A percentile compares a stretch with the other conserved stretches of the same genome.
These are phyloP conservation scores for Luzula sylvatica DNA, from an alignment of 176 grass and related monocot species.

Conservation along the genomic window DNA sequence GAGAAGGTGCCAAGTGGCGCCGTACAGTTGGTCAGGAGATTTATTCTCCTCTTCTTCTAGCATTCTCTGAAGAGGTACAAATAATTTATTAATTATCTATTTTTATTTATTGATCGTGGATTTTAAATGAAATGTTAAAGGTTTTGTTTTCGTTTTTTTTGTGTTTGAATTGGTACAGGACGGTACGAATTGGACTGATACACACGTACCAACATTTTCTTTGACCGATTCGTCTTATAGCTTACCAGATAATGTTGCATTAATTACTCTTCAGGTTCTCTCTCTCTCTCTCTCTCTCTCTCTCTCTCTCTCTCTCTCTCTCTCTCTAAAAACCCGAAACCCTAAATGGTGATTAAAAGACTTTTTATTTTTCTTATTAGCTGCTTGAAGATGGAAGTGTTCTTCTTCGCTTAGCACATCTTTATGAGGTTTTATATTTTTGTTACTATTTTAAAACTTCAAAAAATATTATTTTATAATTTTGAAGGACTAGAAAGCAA, in stretches of 20 bases:
- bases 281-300: neutral
- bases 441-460: neutral
- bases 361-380: conserved; percentile 15
- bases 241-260: conserved; percentile 47
- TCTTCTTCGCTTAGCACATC: conserved; percentile 40
- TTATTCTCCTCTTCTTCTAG: conserved; percentile 48
- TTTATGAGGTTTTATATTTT: conserved; percentile 36
- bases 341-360: no score
- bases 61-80: conserved; percentile 37
- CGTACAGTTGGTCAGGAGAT: conserved; percentile 36
- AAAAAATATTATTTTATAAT: neutral
- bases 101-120: neutral
- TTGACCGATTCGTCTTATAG: conserved; percentile 24
- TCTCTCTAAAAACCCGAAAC: no score
- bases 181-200: conserved; percentile 25
- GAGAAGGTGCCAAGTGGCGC: conserved; percentile 39
- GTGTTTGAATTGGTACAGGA: conserved; percentile 12
- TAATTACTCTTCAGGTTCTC: conserved; percentile 41
- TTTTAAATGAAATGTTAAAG: neutral
- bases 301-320: neutral
- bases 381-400: conserved; percentile 36
- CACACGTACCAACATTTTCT: conserved; percentile 28
- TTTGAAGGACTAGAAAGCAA: neutral
- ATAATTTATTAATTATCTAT: no score
- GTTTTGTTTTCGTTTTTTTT: neutral